A percentile compares a stretch with the other conserved stretches of the same genome.
These are phyloP conservation scores for Thermoascus crustaceus DNA, from an alignment of 2,329 filamentous ascomycete species.

Conservation along the genomic window DNA sequence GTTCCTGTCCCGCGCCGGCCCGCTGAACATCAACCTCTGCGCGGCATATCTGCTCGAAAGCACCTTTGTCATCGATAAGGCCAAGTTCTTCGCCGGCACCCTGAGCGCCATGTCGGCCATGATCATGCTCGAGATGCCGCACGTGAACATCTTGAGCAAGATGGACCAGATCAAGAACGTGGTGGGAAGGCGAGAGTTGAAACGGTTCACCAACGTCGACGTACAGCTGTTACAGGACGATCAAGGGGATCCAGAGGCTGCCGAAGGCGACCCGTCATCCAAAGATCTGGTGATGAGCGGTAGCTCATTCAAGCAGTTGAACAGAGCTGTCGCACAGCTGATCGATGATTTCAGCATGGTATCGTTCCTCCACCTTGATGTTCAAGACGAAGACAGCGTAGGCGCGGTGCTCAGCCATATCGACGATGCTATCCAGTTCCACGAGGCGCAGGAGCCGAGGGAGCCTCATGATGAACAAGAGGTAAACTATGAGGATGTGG, in stretches of 20 bases:
- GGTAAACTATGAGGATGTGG: slow-evolving; percentile 39
- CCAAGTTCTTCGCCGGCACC: slow-evolving; percentile 95
- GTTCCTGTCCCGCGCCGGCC: slow-evolving; percentile 68
- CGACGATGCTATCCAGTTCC: slow-evolving; percentile 86
- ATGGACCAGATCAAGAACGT: slow-evolving; percentile 95
- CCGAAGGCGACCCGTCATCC: slow-evolving; percentile 54
- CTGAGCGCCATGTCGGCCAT: slow-evolving; percentile 97
- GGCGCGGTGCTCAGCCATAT: slow-evolving; percentile 79
- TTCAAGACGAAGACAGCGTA: slow-evolving; percentile 86
- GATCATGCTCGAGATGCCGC: slow-evolving; percentile 95
- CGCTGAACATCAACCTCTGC: slow-evolving; percentile 82
- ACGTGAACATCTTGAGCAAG: slow-evolving; percentile 93
- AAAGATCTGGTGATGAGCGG: slow-evolving; percentile 69
- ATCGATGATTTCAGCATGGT: slow-evolving; percentile 99
- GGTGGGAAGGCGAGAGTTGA: slow-evolving; percentile 77
- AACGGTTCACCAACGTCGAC: slow-evolving; percentile 84
- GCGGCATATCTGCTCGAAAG: slow-evolving; percentile 92
- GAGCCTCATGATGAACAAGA: slow-evolving; percentile 65
- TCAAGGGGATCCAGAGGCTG: slow-evolving; percentile 43
- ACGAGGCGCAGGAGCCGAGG: slow-evolving; percentile 84
- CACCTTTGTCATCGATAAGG: slow-evolving; percentile 88
- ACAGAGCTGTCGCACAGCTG: slow-evolving; percentile 77
- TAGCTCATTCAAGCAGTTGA: slow-evolving; percentile 70
- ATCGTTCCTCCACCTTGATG: slow-evolving; percentile 83
- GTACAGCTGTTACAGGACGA: slow-evolving; percentile 67